Evolutionary conservation across 331 rosid species (phyloP).

Genomic region (Rhamnella rubrinervis): DNA sequence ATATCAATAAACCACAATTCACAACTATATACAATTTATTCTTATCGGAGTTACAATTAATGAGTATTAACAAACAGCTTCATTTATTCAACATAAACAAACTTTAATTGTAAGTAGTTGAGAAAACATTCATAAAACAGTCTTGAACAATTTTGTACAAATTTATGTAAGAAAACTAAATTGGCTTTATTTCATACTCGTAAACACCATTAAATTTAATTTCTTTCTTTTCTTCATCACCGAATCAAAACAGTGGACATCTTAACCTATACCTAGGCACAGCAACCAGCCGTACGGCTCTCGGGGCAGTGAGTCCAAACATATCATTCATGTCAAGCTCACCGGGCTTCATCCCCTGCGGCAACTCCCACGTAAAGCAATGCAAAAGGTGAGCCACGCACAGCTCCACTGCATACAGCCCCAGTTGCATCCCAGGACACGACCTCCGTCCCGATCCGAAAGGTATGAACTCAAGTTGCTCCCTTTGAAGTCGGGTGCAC

Average conservation of each 20-base stretch:
- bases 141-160: too few species aligned
- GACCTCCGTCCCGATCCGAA: constrained; percentile 65
- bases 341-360: constrained; percentile 38
- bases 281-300: constrained; percentile 46
- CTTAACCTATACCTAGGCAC: constrained; percentile 43
- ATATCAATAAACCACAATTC: too few species aligned
- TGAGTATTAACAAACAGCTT: too few species aligned
- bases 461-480: constrained; percentile 51
- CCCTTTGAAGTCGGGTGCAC: constrained; percentile 49
- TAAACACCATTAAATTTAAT: too few species aligned
- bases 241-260: constrained; percentile 17
- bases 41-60: too few species aligned
- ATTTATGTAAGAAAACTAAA: too few species aligned
- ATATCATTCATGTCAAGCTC: constrained; percentile 60
- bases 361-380: constrained; percentile 53
- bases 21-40: too few species aligned
- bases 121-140: too few species aligned
- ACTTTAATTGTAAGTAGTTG: too few species aligned
- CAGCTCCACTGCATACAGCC: constrained; percentile 51
- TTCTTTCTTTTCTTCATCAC: too few species aligned
- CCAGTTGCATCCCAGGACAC: constrained; percentile 58
- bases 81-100: too few species aligned
- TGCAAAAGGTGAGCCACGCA: constrained; percentile 48
- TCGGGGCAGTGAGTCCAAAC: constrained; percentile 61
- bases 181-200: too few species aligned